A percentile compares a stretch with the other conserved stretches of the same genome.
phyloP scores from a whole-genome alignment of 768 basidiomycete genomes.

The Trametes cinnabarina region DNA sequence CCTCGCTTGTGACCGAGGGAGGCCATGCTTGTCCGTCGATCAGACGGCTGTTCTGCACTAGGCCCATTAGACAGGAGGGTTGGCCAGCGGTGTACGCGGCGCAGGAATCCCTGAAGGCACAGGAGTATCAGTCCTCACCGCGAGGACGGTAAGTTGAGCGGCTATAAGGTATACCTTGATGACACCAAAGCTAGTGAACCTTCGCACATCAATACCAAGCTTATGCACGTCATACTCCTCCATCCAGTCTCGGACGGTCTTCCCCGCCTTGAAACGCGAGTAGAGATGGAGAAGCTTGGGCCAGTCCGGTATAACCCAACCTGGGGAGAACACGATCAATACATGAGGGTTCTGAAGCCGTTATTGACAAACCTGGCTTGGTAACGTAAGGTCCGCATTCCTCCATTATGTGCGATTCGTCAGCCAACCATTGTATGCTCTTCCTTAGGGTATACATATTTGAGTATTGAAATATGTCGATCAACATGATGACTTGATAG shows the following conservation, averaged over 20 bases:
- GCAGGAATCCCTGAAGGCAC: constrained; percentile 72
- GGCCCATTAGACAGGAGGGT: constrained; percentile 46
- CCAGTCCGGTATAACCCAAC: constrained; percentile 74
- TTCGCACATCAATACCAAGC: constrained; percentile 81
- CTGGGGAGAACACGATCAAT: constrained; percentile 30
- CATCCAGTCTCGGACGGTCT: constrained; percentile 87
- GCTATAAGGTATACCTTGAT: constrained; percentile 66
- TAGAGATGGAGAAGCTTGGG: constrained; percentile 84
- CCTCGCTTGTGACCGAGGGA: constrained; percentile 23
- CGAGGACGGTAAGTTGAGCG: neutral
- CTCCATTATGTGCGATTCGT: constrained; percentile 76
- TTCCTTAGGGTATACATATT: constrained; percentile 95
- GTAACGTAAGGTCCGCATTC: constrained; percentile 95
- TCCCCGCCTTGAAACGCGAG: constrained; percentile 79
- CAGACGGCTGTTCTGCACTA: neutral
- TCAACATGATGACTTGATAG: constrained; percentile 94
- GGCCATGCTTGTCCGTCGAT: constrained; percentile 3
- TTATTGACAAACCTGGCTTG: constrained; percentile 50
- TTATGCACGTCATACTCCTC: constrained; percentile 65
- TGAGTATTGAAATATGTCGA: constrained; percentile 96
- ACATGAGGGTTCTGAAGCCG: neutral
- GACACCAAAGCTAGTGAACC: constrained; percentile 96
- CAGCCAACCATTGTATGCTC: constrained; percentile 83
- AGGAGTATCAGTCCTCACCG: neutral
- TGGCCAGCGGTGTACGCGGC: constrained; percentile 92